A percentile compares a stretch with the other conserved stretches of the same genome.
phyloP scores from a whole-genome alignment of 352 stramenopile genomes.

The Globisporangium nodosum region DNA sequence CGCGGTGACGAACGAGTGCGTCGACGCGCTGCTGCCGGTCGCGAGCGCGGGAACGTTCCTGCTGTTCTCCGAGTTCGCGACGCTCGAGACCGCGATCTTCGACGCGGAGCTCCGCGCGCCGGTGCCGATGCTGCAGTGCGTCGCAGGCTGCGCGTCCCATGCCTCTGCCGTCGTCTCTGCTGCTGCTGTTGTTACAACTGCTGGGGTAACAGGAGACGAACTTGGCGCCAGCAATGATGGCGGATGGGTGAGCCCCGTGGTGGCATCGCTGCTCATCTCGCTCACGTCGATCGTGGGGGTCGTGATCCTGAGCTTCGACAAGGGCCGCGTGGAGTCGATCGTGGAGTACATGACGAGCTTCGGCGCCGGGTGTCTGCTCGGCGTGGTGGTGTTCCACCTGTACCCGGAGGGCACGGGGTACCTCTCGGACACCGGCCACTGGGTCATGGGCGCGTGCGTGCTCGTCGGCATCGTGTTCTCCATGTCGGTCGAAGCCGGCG shows the following conservation, averaged over 20 bases:
- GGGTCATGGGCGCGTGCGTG: constrained; percentile 25
- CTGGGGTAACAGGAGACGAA: background rate
- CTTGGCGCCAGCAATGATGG: background rate
- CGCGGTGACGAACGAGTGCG: constrained; percentile 1
- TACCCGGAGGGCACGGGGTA: constrained; percentile 30
- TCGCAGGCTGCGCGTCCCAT: constrained; percentile 2
- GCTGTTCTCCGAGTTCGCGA: constrained; percentile 7
- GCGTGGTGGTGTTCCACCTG: constrained; percentile 36
- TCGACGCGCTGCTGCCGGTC: constrained; percentile 3
- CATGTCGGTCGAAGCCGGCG: constrained; percentile 22
- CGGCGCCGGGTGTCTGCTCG: constrained; percentile 24
- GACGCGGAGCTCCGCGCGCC: background rate
- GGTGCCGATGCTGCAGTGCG: constrained; percentile 4
- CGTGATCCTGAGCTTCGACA: constrained; percentile 18
- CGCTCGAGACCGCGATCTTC: background rate
- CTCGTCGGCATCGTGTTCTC: constrained; percentile 24
- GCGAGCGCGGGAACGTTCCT: background rate
- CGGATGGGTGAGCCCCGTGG: constrained; percentile 10
- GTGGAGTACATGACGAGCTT: constrained; percentile 20
- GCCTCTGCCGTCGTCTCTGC: background rate
- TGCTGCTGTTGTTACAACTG: background rate
- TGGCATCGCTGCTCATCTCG: constrained; percentile 16
- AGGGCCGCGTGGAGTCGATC: constrained; percentile 12
- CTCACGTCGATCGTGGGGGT: constrained; percentile 19
- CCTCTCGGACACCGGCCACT: constrained; percentile 21